Conservation (phyloP, 2,329 filamentous ascomycete species). For the Xylaria sp. region DNA sequence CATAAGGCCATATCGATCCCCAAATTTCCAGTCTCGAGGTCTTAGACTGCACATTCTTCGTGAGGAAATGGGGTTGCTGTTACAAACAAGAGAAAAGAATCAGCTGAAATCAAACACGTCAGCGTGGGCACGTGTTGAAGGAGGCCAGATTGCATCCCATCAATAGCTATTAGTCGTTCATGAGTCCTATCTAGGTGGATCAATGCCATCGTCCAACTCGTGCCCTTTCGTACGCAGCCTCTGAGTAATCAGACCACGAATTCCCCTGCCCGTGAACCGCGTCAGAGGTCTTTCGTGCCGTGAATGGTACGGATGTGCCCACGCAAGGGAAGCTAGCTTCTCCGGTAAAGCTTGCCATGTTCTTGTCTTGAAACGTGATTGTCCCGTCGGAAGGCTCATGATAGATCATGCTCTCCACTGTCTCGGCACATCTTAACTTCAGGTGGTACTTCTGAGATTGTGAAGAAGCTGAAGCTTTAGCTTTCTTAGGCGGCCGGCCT, state of each 20-base stretch:
- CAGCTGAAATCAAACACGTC: neutral
- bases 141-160: neutral
- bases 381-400: constrained; percentile 39
- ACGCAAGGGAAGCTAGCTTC: constrained; percentile 42
- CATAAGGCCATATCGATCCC: no score
- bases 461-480: constrained; percentile 25
- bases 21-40: no score
- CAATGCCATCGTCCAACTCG: constrained; percentile 15
- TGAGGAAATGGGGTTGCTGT: no score
- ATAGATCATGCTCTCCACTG: constrained; percentile 41
- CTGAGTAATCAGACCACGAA: constrained; percentile 43
- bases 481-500: constrained; percentile 30
- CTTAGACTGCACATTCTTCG: no score
- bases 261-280: constrained; percentile 19
- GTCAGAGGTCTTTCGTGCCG: constrained; percentile 39
- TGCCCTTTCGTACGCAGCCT: constrained; percentile 14
- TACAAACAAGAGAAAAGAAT: no score
- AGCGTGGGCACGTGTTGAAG: neutral
- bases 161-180: neutral
- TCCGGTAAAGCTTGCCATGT: constrained; percentile 38
- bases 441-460: constrained; percentile 41
- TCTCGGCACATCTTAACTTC: constrained; percentile 44
- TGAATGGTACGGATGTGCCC: constrained; percentile 38
- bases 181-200: neutral
- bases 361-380: constrained; percentile 30